Conservation (phyloP, 306 rosid genomes). For the Prunus armeniaca region DNA sequence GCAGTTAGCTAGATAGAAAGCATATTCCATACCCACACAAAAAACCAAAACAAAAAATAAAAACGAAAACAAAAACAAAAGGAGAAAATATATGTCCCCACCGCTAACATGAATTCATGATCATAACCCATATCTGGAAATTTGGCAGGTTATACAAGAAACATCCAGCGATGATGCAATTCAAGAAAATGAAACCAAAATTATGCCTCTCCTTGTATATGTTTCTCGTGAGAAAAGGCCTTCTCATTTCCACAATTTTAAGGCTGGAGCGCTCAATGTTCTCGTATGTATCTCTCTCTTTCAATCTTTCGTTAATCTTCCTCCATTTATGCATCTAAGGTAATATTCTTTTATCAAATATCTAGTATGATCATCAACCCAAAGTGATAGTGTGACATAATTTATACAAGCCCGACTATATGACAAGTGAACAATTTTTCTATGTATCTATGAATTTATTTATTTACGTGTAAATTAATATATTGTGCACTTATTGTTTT, state of each 20-base stretch:
- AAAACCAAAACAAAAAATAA: too few relatives aligned
- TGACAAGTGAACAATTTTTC: neutral
- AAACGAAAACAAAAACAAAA: too few relatives aligned
- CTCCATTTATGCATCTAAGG: too few relatives aligned
- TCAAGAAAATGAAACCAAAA: neutral
- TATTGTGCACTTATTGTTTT: neutral
- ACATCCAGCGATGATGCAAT: neutral
- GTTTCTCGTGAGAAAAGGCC: conserved; percentile 59
- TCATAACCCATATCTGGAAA: neutral
- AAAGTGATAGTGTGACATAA: neutral
- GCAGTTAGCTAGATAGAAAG: too few relatives aligned
- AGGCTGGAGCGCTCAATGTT: conserved; percentile 74
- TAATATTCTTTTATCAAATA: neutral
- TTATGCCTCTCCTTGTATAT: conserved; percentile 54
- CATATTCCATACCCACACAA: too few relatives aligned
- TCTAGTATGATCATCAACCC: neutral
- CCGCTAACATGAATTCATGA: too few relatives aligned
- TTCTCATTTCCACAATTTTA: conserved; percentile 55
- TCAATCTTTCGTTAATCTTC: too few relatives aligned
- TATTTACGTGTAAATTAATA: too few relatives aligned
- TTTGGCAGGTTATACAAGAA: conserved; percentile 24
- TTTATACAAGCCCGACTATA: neutral
- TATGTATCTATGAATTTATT: too few relatives aligned
- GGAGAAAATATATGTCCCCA: too few relatives aligned
- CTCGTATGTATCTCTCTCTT: conserved; percentile 29